Conservation (phyloP, 306 rosid genomes). For the Sophora flavescens region DNA sequence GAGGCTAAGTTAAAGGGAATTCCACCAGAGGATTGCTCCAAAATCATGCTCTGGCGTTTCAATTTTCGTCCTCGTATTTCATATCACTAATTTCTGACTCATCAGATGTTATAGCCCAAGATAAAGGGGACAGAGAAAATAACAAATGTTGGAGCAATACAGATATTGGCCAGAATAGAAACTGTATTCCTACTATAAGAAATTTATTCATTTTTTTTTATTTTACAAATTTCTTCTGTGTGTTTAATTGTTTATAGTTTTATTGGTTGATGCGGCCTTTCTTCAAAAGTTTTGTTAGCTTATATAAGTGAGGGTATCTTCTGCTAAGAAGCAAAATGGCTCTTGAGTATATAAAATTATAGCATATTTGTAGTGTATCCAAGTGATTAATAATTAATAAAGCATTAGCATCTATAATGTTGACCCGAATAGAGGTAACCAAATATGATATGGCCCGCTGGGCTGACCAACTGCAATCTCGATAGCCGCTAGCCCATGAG, state of each 20-base stretch:
- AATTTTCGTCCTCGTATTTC: constrained; percentile 49
- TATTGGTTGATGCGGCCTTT: constrained; percentile 26
- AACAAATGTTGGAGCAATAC: constrained; percentile 39
- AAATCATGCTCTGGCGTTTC: constrained; percentile 85
- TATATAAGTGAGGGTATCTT: constrained; percentile 27
- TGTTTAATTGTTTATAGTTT: constrained; percentile 29
- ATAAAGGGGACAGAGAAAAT: neutral
- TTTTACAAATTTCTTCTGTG: constrained; percentile 6
- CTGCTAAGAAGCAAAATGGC: constrained; percentile 16
- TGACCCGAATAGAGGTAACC: too few species aligned
- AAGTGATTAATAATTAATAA: neutral
- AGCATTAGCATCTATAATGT: neutral
- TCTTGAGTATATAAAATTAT: neutral
- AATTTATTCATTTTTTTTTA: constrained; percentile 42
- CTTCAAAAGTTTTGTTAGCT: constrained; percentile 35
- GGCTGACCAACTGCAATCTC: neutral
- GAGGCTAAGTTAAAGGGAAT: constrained; percentile 83
- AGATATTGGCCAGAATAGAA: constrained; percentile 19
- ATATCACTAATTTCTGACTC: constrained; percentile 46
- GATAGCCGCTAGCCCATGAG: neutral
- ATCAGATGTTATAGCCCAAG: constrained; percentile 36
- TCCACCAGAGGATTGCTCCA: constrained; percentile 86
- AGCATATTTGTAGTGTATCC: neutral
- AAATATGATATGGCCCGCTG: neutral
- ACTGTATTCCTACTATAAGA: constrained; percentile 14